These are phyloP conservation scores for Erodium moschatum DNA, from an alignment of 441 rosid genomes.

Conservation along the genomic window DNA sequence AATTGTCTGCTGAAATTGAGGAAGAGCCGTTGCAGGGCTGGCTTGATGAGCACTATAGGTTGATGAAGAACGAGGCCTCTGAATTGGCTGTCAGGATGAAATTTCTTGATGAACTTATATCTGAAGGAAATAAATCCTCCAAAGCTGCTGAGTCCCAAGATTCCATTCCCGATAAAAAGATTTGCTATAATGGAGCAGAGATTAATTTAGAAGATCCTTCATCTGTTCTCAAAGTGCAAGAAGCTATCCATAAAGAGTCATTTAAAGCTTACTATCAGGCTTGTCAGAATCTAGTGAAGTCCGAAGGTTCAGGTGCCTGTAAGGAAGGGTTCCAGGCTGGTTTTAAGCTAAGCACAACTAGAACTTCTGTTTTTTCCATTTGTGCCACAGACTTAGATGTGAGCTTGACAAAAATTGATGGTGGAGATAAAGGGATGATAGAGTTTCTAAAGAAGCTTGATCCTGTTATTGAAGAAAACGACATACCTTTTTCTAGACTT, in stretches of 20 bases:
- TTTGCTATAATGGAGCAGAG: conserved; percentile 52
- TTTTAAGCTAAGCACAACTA: conserved; percentile 64
- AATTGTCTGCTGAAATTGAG: conserved; percentile 81
- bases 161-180: conserved; percentile 40
- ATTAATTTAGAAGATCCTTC: conserved; percentile 55
- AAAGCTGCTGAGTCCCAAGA: conserved; percentile 54
- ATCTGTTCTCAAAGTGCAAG: conserved; percentile 52
- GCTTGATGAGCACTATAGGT: conserved; percentile 92
- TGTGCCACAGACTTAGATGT: conserved; percentile 82
- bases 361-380: conserved; percentile 75
- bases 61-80: conserved; percentile 77
- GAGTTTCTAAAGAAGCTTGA: conserved; percentile 81
- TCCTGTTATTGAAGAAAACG: conserved; percentile 58
- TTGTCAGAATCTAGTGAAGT: conserved; percentile 62
- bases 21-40: conserved; percentile 99
- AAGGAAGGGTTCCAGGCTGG: conserved; percentile 85
- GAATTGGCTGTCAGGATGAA: conserved; percentile 92
- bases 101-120: conserved; percentile 63
- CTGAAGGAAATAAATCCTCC: conserved; percentile 36
- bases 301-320: conserved; percentile 87
- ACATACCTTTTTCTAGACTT: conserved; percentile 88
- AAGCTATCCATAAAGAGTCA: conserved; percentile 60
- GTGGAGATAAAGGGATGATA: conserved; percentile 89
- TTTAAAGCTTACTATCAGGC: conserved; percentile 84
- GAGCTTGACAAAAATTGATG: conserved; percentile 68